These are phyloP conservation scores for Gossypioides kirkii DNA, from an alignment of 345 rosid species.

Conservation along the genomic window DNA sequence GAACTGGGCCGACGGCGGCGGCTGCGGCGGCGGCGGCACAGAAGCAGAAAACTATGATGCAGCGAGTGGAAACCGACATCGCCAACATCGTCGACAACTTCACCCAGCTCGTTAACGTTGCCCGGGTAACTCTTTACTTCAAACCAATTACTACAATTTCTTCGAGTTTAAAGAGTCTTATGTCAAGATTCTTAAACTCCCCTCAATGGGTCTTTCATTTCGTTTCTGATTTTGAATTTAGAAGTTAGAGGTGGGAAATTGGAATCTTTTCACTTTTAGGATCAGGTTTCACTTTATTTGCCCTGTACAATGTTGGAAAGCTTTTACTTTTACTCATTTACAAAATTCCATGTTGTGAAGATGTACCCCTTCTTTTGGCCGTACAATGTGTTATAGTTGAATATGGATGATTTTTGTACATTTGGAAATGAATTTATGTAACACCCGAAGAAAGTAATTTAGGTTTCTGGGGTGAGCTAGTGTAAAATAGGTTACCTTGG, in stretches of 20 bases:
- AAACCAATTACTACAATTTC: not conserved
- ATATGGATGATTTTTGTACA: not conserved
- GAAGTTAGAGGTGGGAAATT: not conserved
- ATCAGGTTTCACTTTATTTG: not conserved
- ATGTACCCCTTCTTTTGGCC: not conserved
- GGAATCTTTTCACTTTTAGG: not conserved
- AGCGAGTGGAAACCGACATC: conserved; percentile 78
- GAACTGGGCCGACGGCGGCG: conserved; percentile 68
- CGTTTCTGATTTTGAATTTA: not conserved
- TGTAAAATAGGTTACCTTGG: not conserved
- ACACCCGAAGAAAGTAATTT: no score
- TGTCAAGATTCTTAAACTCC: not conserved
- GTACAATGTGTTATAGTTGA: not conserved
- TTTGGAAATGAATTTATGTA: no score
- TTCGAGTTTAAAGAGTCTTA: not conserved
- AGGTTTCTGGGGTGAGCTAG: no score
- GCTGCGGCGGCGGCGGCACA: conserved; percentile 79
- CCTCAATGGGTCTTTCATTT: not conserved
- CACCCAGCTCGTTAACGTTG: conserved; percentile 73
- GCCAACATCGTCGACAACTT: conserved; percentile 77
- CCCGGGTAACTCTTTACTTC: conserved; percentile 38
- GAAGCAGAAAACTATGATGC: conserved; percentile 84
- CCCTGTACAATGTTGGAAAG: not conserved
- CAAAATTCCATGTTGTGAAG: not conserved
- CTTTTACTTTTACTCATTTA: not conserved